Evolutionary conservation across 2,329 filamentous ascomycete species (phyloP).

Genomic region (Blumeria hordei): DNA sequence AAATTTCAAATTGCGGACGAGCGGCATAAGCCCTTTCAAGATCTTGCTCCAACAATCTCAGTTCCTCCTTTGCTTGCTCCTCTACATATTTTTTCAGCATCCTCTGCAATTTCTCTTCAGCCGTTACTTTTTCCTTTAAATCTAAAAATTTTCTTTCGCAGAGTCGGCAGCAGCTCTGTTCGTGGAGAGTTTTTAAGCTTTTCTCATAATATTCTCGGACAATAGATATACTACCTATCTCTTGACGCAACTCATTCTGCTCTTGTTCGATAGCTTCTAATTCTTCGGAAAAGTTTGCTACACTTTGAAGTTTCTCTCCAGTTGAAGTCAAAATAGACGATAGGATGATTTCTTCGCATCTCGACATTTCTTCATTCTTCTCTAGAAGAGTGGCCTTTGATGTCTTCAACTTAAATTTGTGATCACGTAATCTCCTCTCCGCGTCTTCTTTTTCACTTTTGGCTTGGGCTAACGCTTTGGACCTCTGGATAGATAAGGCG

Average conservation of each 20-base stretch:
- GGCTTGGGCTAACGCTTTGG: conserved; percentile 32
- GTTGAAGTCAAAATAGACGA: conserved; percentile 21
- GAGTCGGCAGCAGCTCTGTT: conserved; percentile 49
- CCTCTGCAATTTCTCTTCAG: conserved; percentile 42
- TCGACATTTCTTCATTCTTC: conserved; percentile 35
- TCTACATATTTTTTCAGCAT: conserved; percentile 37
- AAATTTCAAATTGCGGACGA: conserved; percentile 48
- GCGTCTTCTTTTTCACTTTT: conserved; percentile 46
- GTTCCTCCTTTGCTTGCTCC: conserved; percentile 32
- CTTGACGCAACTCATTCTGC: conserved; percentile 29
- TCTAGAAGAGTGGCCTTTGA: conserved; percentile 38
- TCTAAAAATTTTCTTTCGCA: conserved; percentile 48
- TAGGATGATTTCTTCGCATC: conserved; percentile 32
- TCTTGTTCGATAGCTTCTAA: conserved; percentile 25
- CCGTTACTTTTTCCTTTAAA: conserved; percentile 32
- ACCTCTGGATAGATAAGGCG: conserved; percentile 30
- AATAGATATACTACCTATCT: conserved; percentile 43
- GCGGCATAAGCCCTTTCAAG: conserved; percentile 36
- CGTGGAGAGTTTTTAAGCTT: conserved; percentile 39
- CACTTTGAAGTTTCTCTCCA: conserved; percentile 18
- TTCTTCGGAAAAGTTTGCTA: conserved; percentile 30
- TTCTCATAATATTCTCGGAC: conserved; percentile 47
- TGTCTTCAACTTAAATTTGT: conserved; percentile 48
- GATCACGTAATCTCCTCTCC: conserved; percentile 48
- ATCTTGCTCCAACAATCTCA: conserved; percentile 25